A percentile compares a stretch with the other conserved stretches of the same genome.
Conservation (phyloP, 768 basidiomycete species). For the Psilocybe sp. region DNA sequence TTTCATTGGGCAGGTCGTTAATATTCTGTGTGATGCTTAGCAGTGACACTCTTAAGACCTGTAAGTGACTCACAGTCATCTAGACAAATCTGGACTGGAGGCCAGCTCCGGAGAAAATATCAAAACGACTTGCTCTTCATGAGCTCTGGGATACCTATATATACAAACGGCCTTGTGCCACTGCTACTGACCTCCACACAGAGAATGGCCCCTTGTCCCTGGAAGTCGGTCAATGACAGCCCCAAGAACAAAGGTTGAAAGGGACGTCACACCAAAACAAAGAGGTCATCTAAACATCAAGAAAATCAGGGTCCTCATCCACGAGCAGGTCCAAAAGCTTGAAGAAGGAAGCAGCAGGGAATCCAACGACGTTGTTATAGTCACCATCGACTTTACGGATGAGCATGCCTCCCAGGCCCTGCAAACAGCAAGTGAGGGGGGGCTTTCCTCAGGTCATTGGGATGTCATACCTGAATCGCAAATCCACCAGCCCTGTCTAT, state of each 20-base stretch:
- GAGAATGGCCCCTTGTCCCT: no score
- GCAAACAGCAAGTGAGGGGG: not conserved
- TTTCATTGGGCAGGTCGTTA: no score
- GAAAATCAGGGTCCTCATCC: conserved; percentile 76
- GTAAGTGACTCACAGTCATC: no score
- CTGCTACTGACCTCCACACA: no score
- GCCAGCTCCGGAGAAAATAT: no score
- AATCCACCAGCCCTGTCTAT: conserved; percentile 91
- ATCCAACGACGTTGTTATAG: conserved; percentile 89
- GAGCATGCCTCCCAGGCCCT: conserved; percentile 82
- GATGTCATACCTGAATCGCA: conserved; percentile 72
- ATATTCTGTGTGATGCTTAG: no score
- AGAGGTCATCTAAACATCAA: conserved; percentile 34
- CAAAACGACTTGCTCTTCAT: no score
- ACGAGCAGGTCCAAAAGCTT: conserved; percentile 64
- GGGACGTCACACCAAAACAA: not conserved
- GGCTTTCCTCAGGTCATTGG: not conserved
- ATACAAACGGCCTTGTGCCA: no score
- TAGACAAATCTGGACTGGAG: no score
- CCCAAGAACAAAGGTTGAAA: not conserved
- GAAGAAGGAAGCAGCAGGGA: conserved; percentile 86
- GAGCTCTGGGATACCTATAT: no score
- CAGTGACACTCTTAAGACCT: no score
- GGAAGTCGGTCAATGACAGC: not conserved
- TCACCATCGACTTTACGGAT: conserved; percentile 87